Evolutionary conservation across 768 basidiomycete species (phyloP), one percentile per base, ranked within the genome.

Genomic region (Lentinula guzmanii): DNA sequence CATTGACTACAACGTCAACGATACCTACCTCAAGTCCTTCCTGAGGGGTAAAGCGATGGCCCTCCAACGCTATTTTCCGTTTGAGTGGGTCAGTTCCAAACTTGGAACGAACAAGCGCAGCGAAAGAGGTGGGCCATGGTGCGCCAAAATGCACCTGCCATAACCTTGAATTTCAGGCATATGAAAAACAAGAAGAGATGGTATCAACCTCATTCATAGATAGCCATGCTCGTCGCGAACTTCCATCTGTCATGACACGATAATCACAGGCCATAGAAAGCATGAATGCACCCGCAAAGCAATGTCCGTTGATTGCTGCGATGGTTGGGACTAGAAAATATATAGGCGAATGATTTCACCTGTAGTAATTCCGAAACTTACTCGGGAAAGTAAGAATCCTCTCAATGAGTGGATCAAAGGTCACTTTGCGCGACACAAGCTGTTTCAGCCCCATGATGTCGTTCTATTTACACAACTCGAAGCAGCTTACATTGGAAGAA

Each of bases 131-230:
- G 0, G 94, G 93, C 79, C 90, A 86, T 0, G 84, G 77, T 8
- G 93, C 91, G 55, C 91, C 92, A 66, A 95, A 94, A 69, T 89
- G 86, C 46, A 94, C 75, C 88, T 91, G 59, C 37, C 37, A 16
- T 62, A n/a, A 59, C 35, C 9, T 24, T 31, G 53, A 53, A 55
- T 13, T 61, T 11, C 13, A 43, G 8, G 8, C 10, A 54, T 51
- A 50, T 31, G 42, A 43, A 33, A 51, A 15, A 28, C 1, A 21
- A 21, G 11, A 24, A 33, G 33, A n/a, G 52, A 43, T 55, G 28
- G 18, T 28, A 48, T 69, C 69, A 59, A 91, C 89, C 77, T 96
- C 95, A 69, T 96, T 98, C 94, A 97, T 96, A 70, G 87, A 91
- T 56, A 91, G 74, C 89, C 93, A 95, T 1, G 89, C 87, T 68